These are phyloP conservation scores for barrel medic (Medicago truncatula) DNA, from an alignment of 306 rosid genomes.

Conservation along the genomic window DNA sequence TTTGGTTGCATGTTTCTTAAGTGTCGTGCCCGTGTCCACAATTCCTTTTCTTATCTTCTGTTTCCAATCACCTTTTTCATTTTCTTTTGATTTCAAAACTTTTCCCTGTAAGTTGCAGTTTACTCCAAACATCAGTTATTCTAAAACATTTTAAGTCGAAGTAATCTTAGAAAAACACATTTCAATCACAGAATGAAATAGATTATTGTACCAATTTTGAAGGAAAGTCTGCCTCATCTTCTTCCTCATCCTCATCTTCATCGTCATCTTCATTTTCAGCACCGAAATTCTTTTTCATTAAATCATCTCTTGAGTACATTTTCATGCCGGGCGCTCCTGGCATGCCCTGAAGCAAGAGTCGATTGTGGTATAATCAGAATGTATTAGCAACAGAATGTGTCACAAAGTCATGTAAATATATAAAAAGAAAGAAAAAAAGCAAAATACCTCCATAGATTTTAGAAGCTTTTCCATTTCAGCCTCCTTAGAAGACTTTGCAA, in stretches of 20 bases:
- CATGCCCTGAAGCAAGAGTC: conserved; percentile 72
- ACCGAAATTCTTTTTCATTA: conserved; percentile 80
- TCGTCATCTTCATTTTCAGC: conserved; percentile 71
- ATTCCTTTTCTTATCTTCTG: conserved; percentile 59
- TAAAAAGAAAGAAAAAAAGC: background rate
- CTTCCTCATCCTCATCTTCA: conserved; percentile 45
- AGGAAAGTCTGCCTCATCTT: conserved; percentile 56
- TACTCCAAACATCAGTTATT: background rate
- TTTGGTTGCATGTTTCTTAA: conserved; percentile 73
- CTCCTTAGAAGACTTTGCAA: conserved; percentile 84
- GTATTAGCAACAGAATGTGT: background rate
- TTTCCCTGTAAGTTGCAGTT: conserved; percentile 60
- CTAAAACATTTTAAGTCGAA: conserved; percentile 32
- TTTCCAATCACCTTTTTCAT: conserved; percentile 65
- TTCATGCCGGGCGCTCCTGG: conserved; percentile 99
- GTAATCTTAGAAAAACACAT: background rate
- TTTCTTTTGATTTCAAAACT: conserved; percentile 65
- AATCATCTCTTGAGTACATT: conserved; percentile 93
- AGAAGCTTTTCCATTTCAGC: conserved; percentile 92
- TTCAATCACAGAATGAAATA: conserved; percentile 26
- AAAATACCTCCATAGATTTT: conserved; percentile 92
- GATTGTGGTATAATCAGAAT: conserved; percentile 31
- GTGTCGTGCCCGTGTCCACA: conserved; percentile 50
- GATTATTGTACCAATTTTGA: conserved; percentile 70
- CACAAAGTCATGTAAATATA: background rate